A percentile compares a stretch with the other conserved stretches of the same genome.
phyloP scores from a whole-genome alignment of 129 eudicot genomes.

The Heracleum sosnowskyi region DNA sequence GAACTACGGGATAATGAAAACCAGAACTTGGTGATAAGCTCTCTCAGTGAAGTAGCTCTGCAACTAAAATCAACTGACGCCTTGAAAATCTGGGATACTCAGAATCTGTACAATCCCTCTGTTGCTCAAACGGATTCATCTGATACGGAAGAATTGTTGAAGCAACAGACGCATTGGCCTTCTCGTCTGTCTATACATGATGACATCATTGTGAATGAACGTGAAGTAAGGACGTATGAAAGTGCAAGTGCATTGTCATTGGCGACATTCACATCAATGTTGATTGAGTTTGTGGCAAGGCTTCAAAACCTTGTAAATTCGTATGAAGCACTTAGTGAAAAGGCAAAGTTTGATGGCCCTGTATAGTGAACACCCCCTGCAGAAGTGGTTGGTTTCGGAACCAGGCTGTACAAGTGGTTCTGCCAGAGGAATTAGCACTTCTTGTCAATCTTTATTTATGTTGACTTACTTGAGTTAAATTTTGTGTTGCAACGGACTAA shows the following conservation, averaged over 20 bases:
- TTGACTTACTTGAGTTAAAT: not conserved
- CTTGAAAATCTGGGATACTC: conserved; percentile 24
- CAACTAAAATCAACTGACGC: conserved; percentile 40
- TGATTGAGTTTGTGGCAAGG: conserved; percentile 86
- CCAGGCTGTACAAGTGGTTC: conserved; percentile 23
- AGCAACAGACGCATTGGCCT: conserved; percentile 74
- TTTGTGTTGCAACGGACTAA: not conserved
- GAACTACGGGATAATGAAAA: conserved; percentile 48
- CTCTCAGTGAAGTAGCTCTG: conserved; percentile 50
- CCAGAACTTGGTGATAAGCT: conserved; percentile 46
- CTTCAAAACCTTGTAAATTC: conserved; percentile 61
- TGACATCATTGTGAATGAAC: conserved; percentile 52
- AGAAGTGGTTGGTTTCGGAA: conserved; percentile 25
- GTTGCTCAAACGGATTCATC: conserved; percentile 48
- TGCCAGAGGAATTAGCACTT: conserved; percentile 24
- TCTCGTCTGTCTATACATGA: conserved; percentile 68
- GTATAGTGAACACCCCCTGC: conserved; percentile 25
- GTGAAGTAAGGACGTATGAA: conserved; percentile 59
- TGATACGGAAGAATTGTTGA: conserved; percentile 30
- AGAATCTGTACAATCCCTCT: conserved; percentile 32
- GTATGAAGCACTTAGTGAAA: conserved; percentile 55
- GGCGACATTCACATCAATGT: conserved; percentile 56
- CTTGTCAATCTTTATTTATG: not conserved
- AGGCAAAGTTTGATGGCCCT: conserved; percentile 45
- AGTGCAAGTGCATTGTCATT: conserved; percentile 74